These are phyloP conservation scores for Botryotinia convoluta DNA, from an alignment of 2,329 filamentous ascomycete species.

Conservation along the genomic window DNA sequence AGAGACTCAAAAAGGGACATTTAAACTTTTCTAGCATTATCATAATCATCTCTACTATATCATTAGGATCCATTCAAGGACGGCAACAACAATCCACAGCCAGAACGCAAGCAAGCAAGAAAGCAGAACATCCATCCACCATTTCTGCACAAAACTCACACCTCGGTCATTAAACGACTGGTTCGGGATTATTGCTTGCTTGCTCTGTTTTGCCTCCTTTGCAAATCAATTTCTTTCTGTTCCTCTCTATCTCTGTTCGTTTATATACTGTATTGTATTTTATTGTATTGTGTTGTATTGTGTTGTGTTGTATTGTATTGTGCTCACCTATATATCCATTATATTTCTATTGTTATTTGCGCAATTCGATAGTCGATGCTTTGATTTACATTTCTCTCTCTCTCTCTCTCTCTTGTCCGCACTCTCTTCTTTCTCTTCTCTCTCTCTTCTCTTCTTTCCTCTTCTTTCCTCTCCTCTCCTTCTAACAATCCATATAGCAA, in stretches of 20 bases:
- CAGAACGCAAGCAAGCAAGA: not conserved
- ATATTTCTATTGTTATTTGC: not conserved
- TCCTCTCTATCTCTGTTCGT: not conserved
- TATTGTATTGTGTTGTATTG: not conserved
- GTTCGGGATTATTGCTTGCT: slow-evolving; percentile 1
- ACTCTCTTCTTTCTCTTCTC: not conserved
- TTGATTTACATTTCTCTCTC: not conserved
- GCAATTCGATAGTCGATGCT: not conserved
- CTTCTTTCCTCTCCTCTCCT: not conserved
- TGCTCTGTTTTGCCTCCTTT: not conserved
- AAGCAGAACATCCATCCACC: not conserved
- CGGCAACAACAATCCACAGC: not conserved
- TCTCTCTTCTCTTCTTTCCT: too few species aligned
- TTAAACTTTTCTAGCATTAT: not conserved
- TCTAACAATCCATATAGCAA: slow-evolving; percentile 2
- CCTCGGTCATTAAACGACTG: slow-evolving; percentile 3
- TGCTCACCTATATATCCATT: not conserved
- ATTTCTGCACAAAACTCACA: not conserved
- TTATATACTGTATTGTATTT: not conserved
- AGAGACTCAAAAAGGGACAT: not conserved
- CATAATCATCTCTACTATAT: not conserved
- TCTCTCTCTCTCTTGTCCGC: not conserved
- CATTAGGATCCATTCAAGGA: not conserved
- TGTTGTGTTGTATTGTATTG: not conserved
- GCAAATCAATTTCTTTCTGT: not conserved